Evolutionary conservation across 352 stramenopile species (phyloP), one percentile per base, ranked within the genome.

Genomic region (Phytophthora rubi): DNA sequence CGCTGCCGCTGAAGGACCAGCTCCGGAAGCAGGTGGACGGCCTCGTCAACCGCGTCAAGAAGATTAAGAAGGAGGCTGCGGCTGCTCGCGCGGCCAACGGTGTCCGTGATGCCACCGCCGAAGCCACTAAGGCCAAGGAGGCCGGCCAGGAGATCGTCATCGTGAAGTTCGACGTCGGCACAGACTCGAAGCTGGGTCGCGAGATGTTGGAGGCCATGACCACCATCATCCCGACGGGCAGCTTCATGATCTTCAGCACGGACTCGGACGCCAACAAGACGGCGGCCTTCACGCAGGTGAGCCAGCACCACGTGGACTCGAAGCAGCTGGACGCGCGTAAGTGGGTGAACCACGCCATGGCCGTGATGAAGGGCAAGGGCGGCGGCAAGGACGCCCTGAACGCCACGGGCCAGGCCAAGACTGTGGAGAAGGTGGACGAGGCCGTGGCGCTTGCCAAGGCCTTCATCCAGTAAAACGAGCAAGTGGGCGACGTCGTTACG

Each of bases 121-220:
- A 82, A 39, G 87, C 80, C 42, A 80, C 63, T 6, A 84, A 88
- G 64, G 85, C 87, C 21, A 85, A 87, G 70, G 83, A 84, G 26
- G 84, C 77, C 48, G 75, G 74, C 9, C 66, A 85, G 49, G 83
- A 94, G 45, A 84, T 93, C 48, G 66, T 98, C 5, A 86, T 98
- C 0, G 74, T 98, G 51, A 93, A 96, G 66, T 85, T 99, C 12
- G 92, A 98, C 62, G 95, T 98, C 52, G 94, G 90, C 56, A 97
- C 91, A 39, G 93, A 98, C 77, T 93, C 92, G 13, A 99, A 99
- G 80, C 81, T 98, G 64, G 95, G 90, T 42, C 91, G 97, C 62
- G 96, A 98, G 68, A 93, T 99, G 69, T 86, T 98, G 33, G 98
- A 99, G 74, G 86, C 96, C 37, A 97, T 98, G 67, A 77, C 62